Evolutionary conservation across 106 monocot genomes (phyloP), one percentile per base, ranked within the genome.

Genomic region (Acorus calamus): DNA sequence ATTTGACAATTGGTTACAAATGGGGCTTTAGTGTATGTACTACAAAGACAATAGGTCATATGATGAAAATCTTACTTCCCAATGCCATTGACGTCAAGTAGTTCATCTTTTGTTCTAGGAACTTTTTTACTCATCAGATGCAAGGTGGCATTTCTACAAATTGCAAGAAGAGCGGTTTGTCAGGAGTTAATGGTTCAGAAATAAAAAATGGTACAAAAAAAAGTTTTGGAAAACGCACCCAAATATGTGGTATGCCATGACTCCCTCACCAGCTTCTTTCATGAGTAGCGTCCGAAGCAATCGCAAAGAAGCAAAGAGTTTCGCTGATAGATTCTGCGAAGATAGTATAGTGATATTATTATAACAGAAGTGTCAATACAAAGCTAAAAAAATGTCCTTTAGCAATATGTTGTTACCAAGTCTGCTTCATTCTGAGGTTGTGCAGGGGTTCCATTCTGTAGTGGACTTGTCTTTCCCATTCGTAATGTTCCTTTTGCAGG

Each of bases 71-170:
- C 80, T 83, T 84, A 96, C 96, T 85, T 80, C 43, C 84, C 78
- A 62, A 96, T 81, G 73, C 96, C 96, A 58, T 73, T 81, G 44
- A 91, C 85, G 59, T 96, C 91, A 50, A 91, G 67, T 51, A 96
- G 87, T 60, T 91, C 91, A 71, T 96, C 96, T 69, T 83, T 84
- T 11, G 80, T 80, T 70, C 76, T 91, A 61, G 96, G 96, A 59
- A 96, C 69, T 62, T 60, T 71, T 62, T 75, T 76, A 72, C 88
- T 84, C 49, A 93, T 80, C 51, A 76, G 81, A 64, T 77, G 81
- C 74, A 94, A 62, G 50, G 83, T 80, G 28, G 78, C 78, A 53
- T 86, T 83, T 72, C 93, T 93, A 70, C 62, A 58, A 42, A 65
- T 53, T 5, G 50, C 59, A 50, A 11, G 14, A 58, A 6, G 42